Evolutionary conservation across 371 early-diverging fungal genomes (phyloP).

Genomic region (Mycotypha africana): DNA sequence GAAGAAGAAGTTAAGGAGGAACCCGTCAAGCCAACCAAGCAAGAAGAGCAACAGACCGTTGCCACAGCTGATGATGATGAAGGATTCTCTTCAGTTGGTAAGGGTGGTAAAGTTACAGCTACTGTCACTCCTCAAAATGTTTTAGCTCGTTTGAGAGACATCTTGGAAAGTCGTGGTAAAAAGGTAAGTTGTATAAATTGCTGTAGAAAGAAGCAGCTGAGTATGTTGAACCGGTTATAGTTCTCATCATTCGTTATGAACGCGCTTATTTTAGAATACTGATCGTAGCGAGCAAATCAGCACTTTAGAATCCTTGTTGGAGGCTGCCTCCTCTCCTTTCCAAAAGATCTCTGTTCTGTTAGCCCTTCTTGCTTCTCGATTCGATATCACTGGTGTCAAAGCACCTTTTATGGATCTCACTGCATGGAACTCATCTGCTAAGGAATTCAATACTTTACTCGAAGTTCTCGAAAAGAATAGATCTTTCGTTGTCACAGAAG

Average conservation of each 20-base stretch:
- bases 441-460: constrained; percentile 70
- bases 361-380: constrained; percentile 84
- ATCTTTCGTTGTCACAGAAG: constrained; percentile 57
- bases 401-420: constrained; percentile 68
- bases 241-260: too few species aligned
- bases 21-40: constrained; percentile 1
- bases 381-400: constrained; percentile 72
- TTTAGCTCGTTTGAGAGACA: constrained; percentile 75
- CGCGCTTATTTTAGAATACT: constrained; percentile 75
- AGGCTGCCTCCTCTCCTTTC: constrained; percentile 66
- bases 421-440: constrained; percentile 77
- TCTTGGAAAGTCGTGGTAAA: constrained; percentile 88
- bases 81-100: constrained; percentile 84
- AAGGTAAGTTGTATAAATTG: too few species aligned
- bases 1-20: constrained; percentile 41
- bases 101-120: constrained; percentile 66
- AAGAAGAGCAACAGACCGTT: constrained; percentile 1
- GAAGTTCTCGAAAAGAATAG: constrained; percentile 68
- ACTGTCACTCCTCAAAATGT: constrained; percentile 64
- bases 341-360: constrained; percentile 85
- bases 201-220: too few species aligned
- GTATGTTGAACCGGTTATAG: too few species aligned
- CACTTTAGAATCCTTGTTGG: constrained; percentile 64
- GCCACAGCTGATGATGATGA: constrained; percentile 36
- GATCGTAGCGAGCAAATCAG: constrained; percentile 77